Evolutionary conservation across 768 basidiomycete genomes (phyloP), one percentile per base, ranked within the genome.

Genomic region (Auricularia sp.): DNA sequence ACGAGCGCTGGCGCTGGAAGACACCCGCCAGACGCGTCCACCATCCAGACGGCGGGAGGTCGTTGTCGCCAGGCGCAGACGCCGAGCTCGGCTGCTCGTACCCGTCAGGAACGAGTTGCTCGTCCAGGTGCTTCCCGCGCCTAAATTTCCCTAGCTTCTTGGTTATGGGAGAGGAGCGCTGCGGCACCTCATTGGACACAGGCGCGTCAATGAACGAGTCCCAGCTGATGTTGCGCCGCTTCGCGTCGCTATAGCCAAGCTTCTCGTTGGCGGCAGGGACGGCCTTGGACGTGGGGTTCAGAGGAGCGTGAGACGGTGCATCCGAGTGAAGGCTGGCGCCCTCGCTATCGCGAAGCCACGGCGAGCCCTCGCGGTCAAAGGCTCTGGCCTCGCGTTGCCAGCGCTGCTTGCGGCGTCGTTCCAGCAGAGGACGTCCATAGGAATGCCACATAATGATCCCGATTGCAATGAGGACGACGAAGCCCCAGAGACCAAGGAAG

Each of bases 401-500:
- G 71, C 73, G 79, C 68, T 77, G 76, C 64, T 78, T 79, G 68
- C 75, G 77, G 66, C 79, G 78, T 42, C 72, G 75, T 70, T 85
- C 82, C 35, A 82, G 65, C 73, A 76, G 76, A 7, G 72, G 71
- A 51, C 75, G 79, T 34, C 80, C 84, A 71, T 83, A 86, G 3
- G 87, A 81, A 71, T 91, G 82, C 88, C 88, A 92, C 61, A 88
- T 76, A 53, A 93, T 77, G 69, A 91, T 75, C 64, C 71, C 71
- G 35, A 92, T 71, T 12, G 83, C 95, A 82, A 95, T 88, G 65
- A 96, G 70, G 35, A 93, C 86, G 56, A 97, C 91, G 43, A 92
- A 47, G 18, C 77, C 82, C 93, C 94, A 98, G 2, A 98, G 77
- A 0, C 77, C 87, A 68, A 96, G 80, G 77, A 97, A 93, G 67